Conservation (phyloP, 176 grass and related monocot genomes). For the Chrysopogon serrulatus region DNA sequence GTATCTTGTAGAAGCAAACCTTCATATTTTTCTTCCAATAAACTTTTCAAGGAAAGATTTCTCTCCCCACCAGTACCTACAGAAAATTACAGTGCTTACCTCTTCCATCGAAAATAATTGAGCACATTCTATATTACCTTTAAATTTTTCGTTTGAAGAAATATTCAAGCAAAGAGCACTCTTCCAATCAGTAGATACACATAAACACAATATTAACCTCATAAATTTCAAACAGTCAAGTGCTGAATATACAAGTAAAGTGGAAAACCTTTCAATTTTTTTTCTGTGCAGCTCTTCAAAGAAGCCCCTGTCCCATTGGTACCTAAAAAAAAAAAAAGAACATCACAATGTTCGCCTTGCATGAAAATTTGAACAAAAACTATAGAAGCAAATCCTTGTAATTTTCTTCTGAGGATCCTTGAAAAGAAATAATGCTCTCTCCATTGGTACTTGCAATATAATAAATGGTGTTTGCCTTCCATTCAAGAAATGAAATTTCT, state of each 20-base stretch:
- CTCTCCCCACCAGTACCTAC: not conserved
- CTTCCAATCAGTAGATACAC: not conserved
- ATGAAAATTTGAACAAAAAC: not conserved
- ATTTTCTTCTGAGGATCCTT: conserved; percentile 20
- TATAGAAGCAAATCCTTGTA: conserved; percentile 16
- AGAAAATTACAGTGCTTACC: not conserved
- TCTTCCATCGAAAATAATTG: not conserved
- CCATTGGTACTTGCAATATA: not conserved
- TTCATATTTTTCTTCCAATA: not conserved
- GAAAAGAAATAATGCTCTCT: not conserved
- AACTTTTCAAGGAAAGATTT: not conserved
- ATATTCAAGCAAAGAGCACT: not conserved
- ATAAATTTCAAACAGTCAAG: not conserved
- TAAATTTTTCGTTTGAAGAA: conserved; percentile 5
- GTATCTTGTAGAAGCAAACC: not conserved
- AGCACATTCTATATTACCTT: conserved; percentile 1
- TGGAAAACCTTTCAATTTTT: conserved; percentile 30
- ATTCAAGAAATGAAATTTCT: not conserved
- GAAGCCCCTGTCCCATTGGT: not conserved
- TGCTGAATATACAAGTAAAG: conserved; percentile 3
- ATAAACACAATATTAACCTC: not conserved
- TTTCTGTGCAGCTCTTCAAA: not conserved
- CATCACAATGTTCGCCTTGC: not conserved
- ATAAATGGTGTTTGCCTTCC: not conserved
- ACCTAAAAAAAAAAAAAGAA: conserved; percentile 6